These are phyloP conservation scores for Yamadazyma takamatsuzukensis DNA, from an alignment of 805 yeast species.

Conservation along the genomic window DNA sequence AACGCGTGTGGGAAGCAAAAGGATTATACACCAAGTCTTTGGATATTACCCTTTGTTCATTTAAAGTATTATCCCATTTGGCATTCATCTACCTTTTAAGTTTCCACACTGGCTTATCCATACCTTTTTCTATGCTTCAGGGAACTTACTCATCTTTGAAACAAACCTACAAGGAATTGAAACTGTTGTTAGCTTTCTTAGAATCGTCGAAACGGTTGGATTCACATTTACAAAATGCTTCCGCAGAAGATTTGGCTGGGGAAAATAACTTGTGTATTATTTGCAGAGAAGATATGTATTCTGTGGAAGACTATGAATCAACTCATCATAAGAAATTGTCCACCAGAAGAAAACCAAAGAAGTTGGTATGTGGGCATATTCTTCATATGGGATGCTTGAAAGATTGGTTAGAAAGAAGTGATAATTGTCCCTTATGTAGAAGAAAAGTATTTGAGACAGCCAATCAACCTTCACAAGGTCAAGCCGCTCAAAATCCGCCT, in stretches of 20 bases:
- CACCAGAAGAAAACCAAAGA: constrained; percentile 59
- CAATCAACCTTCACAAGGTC: constrained; percentile 1
- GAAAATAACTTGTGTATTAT: constrained; percentile 74
- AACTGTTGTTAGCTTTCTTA: constrained; percentile 45
- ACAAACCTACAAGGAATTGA: constrained; percentile 28
- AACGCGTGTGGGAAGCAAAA: constrained; percentile 72
- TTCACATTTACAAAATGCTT: constrained; percentile 58
- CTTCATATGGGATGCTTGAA: constrained; percentile 87
- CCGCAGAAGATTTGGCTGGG: constrained; percentile 50
- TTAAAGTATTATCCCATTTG: constrained; percentile 27
- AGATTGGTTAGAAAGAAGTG: constrained; percentile 90
- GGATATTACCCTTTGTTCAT: constrained; percentile 48
- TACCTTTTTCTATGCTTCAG: constrained; percentile 42
- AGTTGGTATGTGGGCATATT: constrained; percentile 79
- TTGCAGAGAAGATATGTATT: constrained; percentile 85
- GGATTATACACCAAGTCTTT: constrained; percentile 54
- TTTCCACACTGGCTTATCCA: constrained; percentile 25
- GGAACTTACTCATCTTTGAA: constrained; percentile 40
- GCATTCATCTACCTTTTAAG: constrained; percentile 32
- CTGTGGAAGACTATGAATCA: constrained; percentile 34
- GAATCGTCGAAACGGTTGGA: constrained; percentile 63
- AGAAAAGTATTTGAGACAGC: constrained; percentile 51
- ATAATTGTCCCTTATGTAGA: constrained; percentile 90
- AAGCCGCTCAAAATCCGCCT: neutral
- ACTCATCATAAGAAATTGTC: constrained; percentile 18